Evolutionary conservation across 2,329 filamentous ascomycete species (phyloP), one percentile per base, ranked within the genome.

Genomic region (Exserohilum rostratum): DNA sequence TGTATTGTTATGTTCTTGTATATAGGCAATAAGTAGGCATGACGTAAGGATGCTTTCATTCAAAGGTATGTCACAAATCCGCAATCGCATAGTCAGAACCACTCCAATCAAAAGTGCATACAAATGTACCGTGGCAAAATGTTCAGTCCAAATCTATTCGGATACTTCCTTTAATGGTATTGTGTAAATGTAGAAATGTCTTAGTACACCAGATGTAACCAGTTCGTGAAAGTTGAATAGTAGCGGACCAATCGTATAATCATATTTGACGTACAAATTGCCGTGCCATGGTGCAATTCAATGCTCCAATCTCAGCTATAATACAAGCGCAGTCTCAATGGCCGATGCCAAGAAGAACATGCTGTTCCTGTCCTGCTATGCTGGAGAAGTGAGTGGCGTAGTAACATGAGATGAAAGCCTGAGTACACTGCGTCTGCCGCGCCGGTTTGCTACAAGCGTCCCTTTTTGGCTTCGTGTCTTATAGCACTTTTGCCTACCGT

Each of bases 31-130:
- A n/a, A 13, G 35, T 34, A 27, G 38, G 18, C 25, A 55, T 61
- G 56, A 59, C 58, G 50, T 59, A 57, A 50, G 6, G 18, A 50
- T 52, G 39, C 33, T 44, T 56, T 55, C 48, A 43, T 42, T 15
- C 15, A n/a, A 13, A 53, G 15, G 15, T 25, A 38, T 49, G 45
- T 53, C 45, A 49, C 46, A n/a, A 25, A 2, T n/a, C 11, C 22
- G 13, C 22, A 39, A 34, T 42, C n/a, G 35, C 43, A 12, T 17
- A 13, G 3, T 3, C 10, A 11, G 9, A 7, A 22, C 18, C 17
- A 27, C 11, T 38, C n/a, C 3, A 17, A 20, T 9, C 15, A 17
- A n/a, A 12, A 27, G 10, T 18, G 20, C 22, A 34, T 6, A 31
- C 40, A 30, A 6, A 25, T n/a, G 15, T 50, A 15, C 3, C 12